phyloP scores from a whole-genome alignment of 2,329 filamentous ascomycete genomes.

The Diaporthe vexans region DNA sequence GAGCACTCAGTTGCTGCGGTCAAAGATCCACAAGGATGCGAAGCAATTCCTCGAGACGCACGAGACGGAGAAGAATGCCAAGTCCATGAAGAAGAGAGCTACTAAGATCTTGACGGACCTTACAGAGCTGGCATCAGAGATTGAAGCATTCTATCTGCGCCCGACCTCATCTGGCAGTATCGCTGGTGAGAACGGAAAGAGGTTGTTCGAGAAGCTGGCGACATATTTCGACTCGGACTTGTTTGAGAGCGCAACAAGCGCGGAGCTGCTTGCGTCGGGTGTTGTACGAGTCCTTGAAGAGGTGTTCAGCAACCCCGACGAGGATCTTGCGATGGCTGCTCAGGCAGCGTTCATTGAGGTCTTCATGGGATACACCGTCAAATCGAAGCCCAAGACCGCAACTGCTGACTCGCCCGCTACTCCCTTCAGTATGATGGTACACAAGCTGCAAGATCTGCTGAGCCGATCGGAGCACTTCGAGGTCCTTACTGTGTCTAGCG shows the following conservation, averaged over 20 bases:
- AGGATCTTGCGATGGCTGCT: conserved; percentile 73
- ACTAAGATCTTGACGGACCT: conserved; percentile 80
- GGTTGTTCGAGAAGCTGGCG: conserved; percentile 82
- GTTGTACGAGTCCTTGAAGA: conserved; percentile 87
- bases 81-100: conserved; percentile 84
- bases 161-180: conserved; percentile 60
- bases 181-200: conserved; percentile 66
- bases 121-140: conserved; percentile 77
- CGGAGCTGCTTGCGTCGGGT: conserved; percentile 91
- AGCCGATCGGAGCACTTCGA: conserved; percentile 99
- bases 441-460: conserved; percentile 94
- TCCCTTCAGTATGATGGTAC: conserved; percentile 89
- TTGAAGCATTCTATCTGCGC: conserved; percentile 78
- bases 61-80: conserved; percentile 80
- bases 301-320: conserved; percentile 81
- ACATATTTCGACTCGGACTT: conserved; percentile 91
- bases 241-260: conserved; percentile 93
- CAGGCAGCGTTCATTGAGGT: conserved; percentile 89
- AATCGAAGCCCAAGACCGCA: conserved; percentile 74
- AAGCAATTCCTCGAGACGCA: conserved; percentile 88
- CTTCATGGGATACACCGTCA: conserved; percentile 86
- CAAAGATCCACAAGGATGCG: conserved; percentile 81
- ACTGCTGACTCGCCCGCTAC: conserved; percentile 80
- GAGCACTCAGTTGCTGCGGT: conserved; percentile 71
- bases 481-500: conserved; percentile 92